Percentiles rank a stretch among this genome's conserved stretches.
These are phyloP conservation scores for Spiraea crenata DNA, from an alignment of 331 rosid genomes.

Conservation along the genomic window DNA sequence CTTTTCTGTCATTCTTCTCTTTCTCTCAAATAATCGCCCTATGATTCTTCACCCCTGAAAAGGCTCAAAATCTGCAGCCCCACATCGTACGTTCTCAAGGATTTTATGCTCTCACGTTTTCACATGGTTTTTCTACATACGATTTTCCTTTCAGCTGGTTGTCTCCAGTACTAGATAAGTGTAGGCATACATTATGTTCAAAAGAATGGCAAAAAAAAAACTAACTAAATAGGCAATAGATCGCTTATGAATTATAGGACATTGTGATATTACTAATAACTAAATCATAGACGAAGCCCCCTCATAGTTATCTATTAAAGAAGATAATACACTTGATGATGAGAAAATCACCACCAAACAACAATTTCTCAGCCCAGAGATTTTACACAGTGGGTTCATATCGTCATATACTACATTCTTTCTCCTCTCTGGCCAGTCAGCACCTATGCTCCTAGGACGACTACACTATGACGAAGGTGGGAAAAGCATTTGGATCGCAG, in stretches of 20 bases:
- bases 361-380: conserved; percentile 3
- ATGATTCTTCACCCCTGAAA: neutral
- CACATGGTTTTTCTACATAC: neutral
- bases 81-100: neutral
- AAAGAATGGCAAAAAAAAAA: too few species aligned
- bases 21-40: neutral
- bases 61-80: conserved; percentile 13
- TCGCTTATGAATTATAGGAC: neutral
- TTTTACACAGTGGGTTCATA: conserved; percentile 11
- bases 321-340: neutral
- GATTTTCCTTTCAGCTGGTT: neutral
- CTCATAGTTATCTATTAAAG: conserved; percentile 3
- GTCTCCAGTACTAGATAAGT: too few species aligned
- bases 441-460: conserved; percentile 45
- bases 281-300: neutral
- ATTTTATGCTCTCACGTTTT: neutral
- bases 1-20: neutral
- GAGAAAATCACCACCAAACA: neutral
- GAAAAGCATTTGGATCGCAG: conserved; percentile 60
- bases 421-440: conserved; percentile 39
- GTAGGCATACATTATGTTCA: too few species aligned
- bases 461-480: conserved; percentile 47
- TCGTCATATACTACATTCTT: conserved; percentile 18
- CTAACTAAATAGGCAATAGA: too few species aligned
- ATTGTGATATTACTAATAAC: neutral